phyloP scores from a whole-genome alignment of 2,329 filamentous ascomycete genomes.

The Nothophaeocryptopus gaeumannii region DNA sequence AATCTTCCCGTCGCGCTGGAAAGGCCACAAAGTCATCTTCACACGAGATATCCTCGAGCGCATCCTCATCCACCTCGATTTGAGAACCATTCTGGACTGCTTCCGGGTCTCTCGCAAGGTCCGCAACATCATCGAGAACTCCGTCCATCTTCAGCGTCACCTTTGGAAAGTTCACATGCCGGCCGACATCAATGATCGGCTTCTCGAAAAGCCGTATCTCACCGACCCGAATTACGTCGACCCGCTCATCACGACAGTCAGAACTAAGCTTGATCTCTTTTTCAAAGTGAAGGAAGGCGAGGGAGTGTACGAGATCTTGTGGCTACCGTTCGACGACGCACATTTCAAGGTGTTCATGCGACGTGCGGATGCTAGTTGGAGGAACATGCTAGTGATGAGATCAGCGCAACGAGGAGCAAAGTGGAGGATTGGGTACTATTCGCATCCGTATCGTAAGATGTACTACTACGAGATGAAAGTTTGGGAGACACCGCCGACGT shows the following conservation, averaged over 20 bases:
- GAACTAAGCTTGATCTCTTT: constrained; percentile 4
- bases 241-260: not conserved
- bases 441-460: too few species aligned
- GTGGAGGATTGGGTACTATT: not conserved
- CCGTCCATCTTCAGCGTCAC: constrained; percentile 4
- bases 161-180: constrained; percentile 1
- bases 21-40: not conserved
- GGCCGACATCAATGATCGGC: not conserved
- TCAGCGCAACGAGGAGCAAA: not conserved
- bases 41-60: not conserved
- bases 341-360: not conserved
- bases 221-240: not conserved
- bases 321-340: not conserved
- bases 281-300: not conserved
- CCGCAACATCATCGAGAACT: not conserved
- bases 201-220: not conserved
- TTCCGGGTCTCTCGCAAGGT: constrained; percentile 1
- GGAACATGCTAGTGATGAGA: constrained; percentile 7
- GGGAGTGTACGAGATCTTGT: not conserved
- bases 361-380: constrained; percentile 1
- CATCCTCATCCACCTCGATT: constrained; percentile 1
- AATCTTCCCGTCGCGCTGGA: not conserved
- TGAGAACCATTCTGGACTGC: constrained; percentile 1
- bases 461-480: too few species aligned
- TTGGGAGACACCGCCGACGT: too few species aligned